A percentile compares a stretch with the other conserved stretches of the same genome.
These are phyloP conservation scores for Colletotrichum phormii DNA, from an alignment of 2,329 filamentous ascomycete species.

Conservation along the genomic window DNA sequence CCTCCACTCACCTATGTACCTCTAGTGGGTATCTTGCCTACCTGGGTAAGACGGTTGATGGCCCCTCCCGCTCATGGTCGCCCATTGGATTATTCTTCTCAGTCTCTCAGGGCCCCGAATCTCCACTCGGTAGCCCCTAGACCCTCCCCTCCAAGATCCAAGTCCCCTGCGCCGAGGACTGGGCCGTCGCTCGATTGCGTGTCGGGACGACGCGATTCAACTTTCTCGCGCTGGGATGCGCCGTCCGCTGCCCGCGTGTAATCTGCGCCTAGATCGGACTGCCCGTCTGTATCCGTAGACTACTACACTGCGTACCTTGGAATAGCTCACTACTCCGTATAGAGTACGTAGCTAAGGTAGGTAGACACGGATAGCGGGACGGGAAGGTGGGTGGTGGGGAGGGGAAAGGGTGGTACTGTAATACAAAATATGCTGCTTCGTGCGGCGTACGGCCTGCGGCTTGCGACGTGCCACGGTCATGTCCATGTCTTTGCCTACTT, in stretches of 20 bases:
- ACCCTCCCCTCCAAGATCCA: neutral
- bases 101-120: neutral
- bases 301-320: neutral
- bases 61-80: neutral
- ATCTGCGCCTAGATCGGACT: neutral
- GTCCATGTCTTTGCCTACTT: neutral
- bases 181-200: conserved; percentile 24
- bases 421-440: neutral
- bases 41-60: neutral
- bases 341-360: neutral
- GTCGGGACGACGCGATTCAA: conserved; percentile 7
- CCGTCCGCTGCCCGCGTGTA: neutral
- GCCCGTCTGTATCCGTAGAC: neutral
- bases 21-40: neutral
- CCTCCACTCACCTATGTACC: too few relatives aligned
- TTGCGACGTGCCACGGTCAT: too few relatives aligned
- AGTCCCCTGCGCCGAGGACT: conserved; percentile 16
- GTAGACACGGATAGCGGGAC: neutral
- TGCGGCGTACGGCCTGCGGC: neutral
- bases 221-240: conserved; percentile 6
- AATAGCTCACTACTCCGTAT: neutral
- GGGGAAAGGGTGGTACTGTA: neutral
- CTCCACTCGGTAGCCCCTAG: conserved; percentile 4
- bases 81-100: neutral
- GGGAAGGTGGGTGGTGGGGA: neutral